A percentile compares a stretch with the other conserved stretches of the same genome.
phyloP scores from a whole-genome alignment of 2,329 filamentous ascomycete genomes.

The Microsporum canis region DNA sequence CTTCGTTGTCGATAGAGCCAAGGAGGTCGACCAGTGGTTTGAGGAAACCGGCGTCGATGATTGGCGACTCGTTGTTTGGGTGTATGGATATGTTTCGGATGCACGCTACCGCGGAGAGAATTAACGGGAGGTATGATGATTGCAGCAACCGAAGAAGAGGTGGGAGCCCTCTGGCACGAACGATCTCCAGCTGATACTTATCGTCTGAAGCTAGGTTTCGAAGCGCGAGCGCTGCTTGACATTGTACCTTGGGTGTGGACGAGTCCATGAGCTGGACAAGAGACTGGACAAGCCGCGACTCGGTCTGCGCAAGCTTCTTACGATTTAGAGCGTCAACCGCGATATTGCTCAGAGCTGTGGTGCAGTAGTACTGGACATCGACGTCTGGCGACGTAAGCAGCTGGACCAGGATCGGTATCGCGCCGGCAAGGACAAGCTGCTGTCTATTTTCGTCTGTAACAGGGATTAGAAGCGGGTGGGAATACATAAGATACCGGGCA shows the following conservation, averaged over 20 bases:
- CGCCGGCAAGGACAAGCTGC: constrained; percentile 90
- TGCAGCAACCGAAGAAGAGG: constrained; percentile 82
- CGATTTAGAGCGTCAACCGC: constrained; percentile 87
- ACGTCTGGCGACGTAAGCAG: constrained; percentile 86
- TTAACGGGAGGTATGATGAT: constrained; percentile 89
- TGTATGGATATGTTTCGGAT: constrained; percentile 99
- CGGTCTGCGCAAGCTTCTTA: constrained; percentile 79
- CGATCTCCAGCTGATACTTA: constrained; percentile 97
- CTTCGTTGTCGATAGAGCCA: constrained; percentile 92
- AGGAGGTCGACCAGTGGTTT: constrained; percentile 87
- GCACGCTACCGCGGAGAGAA: constrained; percentile 91
- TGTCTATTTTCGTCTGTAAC: constrained; percentile 83
- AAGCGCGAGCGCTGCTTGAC: constrained; percentile 86
- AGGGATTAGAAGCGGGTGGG: neutral
- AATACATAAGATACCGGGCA: neutral
- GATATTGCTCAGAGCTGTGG: constrained; percentile 95
- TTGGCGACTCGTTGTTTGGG: constrained; percentile 92
- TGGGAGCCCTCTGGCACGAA: constrained; percentile 71
- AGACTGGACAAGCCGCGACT: constrained; percentile 83
- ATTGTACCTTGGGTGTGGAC: constrained; percentile 93
- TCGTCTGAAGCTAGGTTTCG: constrained; percentile 95
- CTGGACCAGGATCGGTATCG: constrained; percentile 94
- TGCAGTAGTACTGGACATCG: constrained; percentile 99
- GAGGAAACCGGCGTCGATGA: constrained; percentile 93
- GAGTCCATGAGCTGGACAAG: constrained; percentile 96